Conservation (phyloP, 2,329 filamentous ascomycete species). For the Neopestalotiopsis rosae region DNA sequence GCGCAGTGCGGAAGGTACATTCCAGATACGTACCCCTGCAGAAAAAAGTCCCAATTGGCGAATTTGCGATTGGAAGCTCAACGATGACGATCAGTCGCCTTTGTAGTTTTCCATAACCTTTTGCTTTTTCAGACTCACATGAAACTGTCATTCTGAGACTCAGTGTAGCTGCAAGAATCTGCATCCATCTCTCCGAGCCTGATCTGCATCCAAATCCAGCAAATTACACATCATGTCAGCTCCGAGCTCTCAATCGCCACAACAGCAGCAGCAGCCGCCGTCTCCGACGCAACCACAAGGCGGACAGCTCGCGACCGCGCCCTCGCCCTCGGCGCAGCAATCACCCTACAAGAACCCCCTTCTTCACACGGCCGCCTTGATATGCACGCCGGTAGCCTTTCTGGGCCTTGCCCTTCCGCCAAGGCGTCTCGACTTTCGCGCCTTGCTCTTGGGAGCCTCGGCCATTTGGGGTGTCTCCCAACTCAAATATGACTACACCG, state of each 20-base stretch:
- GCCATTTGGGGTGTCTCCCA: slow-evolving; percentile 60
- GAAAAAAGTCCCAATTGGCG: slow-evolving; percentile 6
- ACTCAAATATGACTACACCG: slow-evolving; percentile 62
- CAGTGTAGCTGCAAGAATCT: neutral
- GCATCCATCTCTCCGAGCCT: neutral
- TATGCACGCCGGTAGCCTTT: slow-evolving; percentile 52
- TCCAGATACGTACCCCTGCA: slow-evolving; percentile 8
- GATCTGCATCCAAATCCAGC: neutral
- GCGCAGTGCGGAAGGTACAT: neutral
- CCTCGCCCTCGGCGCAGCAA: slow-evolving; percentile 20
- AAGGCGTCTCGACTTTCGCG: slow-evolving; percentile 56
- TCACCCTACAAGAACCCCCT: slow-evolving; percentile 34
- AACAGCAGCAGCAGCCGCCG: slow-evolving; percentile 2
- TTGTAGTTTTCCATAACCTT: neutral
- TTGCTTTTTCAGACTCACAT: neutral
- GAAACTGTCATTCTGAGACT: neutral
- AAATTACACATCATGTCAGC: slow-evolving; percentile 4
- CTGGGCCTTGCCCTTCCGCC: slow-evolving; percentile 57
- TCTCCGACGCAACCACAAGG: slow-evolving; percentile 2
- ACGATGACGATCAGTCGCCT: neutral
- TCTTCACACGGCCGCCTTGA: slow-evolving; percentile 54
- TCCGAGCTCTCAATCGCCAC: slow-evolving; percentile 11
- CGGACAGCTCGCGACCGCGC: slow-evolving; percentile 19
- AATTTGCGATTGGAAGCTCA: neutral
- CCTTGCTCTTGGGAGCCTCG: slow-evolving; percentile 53